Evolutionary conservation across 331 rosid species (phyloP).

Genomic region (Prunus yedoensis): DNA sequence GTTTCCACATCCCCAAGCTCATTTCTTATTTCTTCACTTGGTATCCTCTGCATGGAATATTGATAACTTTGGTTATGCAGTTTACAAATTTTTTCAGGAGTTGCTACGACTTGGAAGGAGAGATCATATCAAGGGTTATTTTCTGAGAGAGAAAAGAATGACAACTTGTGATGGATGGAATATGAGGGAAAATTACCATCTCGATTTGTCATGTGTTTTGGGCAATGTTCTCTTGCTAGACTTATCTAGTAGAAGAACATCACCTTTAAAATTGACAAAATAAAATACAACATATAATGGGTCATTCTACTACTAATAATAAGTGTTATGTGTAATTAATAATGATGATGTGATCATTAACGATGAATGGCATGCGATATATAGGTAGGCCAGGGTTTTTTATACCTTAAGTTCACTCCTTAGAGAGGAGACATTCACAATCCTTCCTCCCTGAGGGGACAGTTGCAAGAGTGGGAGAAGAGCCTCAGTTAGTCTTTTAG

Average conservation of each 20-base stretch:
- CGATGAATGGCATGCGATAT: no score
- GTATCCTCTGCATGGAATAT: constrained; percentile 47
- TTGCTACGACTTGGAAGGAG: not conserved
- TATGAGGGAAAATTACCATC: not conserved
- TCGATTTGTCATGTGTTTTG: no score
- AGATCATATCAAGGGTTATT: not conserved
- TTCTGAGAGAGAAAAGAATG: not conserved
- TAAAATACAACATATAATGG: no score
- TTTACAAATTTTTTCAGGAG: not conserved
- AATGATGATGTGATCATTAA: no score
- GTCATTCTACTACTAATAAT: no score
- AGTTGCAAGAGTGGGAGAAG: constrained; percentile 54
- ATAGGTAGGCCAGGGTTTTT: no score
- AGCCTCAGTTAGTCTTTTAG: constrained; percentile 49
- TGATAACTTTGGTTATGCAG: not conserved
- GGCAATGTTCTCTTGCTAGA: not conserved
- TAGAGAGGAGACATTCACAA: constrained; percentile 56
- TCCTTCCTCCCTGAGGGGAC: constrained; percentile 47
- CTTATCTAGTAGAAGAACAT: not conserved
- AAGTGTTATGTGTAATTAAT: no score
- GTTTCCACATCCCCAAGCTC: constrained; percentile 40
- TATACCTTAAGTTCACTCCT: constrained; percentile 52
- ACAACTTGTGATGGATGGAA: constrained; percentile 5
- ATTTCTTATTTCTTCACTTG: constrained; percentile 38
- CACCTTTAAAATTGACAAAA: no score